Evolutionary conservation across 1,284 basidiomycete genomes (phyloP).

Genomic region (Tilletia setariae): DNA sequence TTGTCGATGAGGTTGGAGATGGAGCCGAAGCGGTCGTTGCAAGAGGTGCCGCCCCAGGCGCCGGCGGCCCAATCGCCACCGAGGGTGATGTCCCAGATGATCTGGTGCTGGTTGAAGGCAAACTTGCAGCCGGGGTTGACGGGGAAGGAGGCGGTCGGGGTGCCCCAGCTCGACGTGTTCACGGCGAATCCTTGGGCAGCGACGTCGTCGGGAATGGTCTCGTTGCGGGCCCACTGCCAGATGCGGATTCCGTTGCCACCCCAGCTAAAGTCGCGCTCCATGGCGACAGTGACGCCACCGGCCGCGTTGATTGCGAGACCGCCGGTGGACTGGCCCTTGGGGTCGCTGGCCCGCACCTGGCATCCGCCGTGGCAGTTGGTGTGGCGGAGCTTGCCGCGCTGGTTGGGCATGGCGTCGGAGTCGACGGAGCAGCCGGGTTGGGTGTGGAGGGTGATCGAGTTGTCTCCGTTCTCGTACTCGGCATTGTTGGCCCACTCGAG

Average conservation of each 20-base stretch:
- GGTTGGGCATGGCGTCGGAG: conserved; percentile 5
- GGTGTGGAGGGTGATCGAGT: conserved; percentile 42
- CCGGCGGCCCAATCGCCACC: conserved; percentile 46
- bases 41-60: conserved; percentile 16
- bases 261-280: conserved; percentile 45
- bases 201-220: conserved; percentile 33
- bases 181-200: conserved; percentile 24
- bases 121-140: conserved; percentile 36
- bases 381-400: conserved; percentile 32
- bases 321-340: conserved; percentile 37
- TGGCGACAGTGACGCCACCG: conserved; percentile 46
- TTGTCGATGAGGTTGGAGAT: conserved; percentile 20
- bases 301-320: conserved; percentile 37
- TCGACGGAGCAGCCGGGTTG: conserved; percentile 29
- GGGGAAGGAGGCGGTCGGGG: conserved; percentile 36
- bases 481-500: conserved; percentile 50
- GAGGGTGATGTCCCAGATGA: conserved; percentile 41
- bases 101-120: conserved; percentile 38
- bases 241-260: conserved; percentile 45
- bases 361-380: conserved; percentile 32
- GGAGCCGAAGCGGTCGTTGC: background rate
- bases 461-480: conserved; percentile 25
- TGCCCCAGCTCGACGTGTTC: conserved; percentile 39
- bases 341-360: conserved; percentile 23
- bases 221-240: conserved; percentile 43